phyloP scores from a whole-genome alignment of 768 basidiomycete genomes.

The Rhodotorula babjevae region DNA sequence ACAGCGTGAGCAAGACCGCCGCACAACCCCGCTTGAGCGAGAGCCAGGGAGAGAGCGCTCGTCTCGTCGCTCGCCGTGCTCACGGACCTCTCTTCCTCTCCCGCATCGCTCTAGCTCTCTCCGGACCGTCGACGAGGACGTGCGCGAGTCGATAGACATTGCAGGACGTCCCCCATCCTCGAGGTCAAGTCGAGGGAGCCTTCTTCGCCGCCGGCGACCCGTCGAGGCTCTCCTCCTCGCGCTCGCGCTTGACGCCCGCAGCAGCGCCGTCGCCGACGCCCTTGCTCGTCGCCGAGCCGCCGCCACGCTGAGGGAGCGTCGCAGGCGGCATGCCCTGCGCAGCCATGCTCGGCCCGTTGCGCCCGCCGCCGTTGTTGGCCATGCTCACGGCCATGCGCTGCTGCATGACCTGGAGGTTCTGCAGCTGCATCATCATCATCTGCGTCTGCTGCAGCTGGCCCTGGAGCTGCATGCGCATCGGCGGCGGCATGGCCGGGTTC shows the following conservation, averaged over 20 bases:
- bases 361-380: slow-evolving; percentile 22
- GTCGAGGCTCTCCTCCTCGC: slow-evolving; percentile 8
- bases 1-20: no score
- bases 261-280: not conserved
- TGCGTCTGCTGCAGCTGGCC: slow-evolving; percentile 69
- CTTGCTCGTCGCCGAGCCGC: not conserved
- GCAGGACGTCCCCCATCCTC: not conserved
- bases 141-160: no score
- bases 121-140: no score
- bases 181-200: not conserved
- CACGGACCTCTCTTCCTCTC: no score
- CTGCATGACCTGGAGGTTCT: slow-evolving; percentile 48
- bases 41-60: no score
- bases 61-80: no score
- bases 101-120: no score
- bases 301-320: slow-evolving; percentile 1
- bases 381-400: slow-evolving; percentile 56
- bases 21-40: no score
- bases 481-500: slow-evolving; percentile 61
- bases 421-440: slow-evolving; percentile 49
- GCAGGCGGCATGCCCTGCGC: slow-evolving; percentile 2
- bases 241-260: slow-evolving; percentile 11
- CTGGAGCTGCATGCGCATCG: slow-evolving; percentile 40
- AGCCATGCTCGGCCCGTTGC: slow-evolving; percentile 37
- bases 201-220: slow-evolving; percentile 21